A percentile compares a stretch with the other conserved stretches of the same genome.
These are phyloP conservation scores for Leptographium radiaticola DNA, from an alignment of 2,329 filamentous ascomycete species.

Conservation along the genomic window DNA sequence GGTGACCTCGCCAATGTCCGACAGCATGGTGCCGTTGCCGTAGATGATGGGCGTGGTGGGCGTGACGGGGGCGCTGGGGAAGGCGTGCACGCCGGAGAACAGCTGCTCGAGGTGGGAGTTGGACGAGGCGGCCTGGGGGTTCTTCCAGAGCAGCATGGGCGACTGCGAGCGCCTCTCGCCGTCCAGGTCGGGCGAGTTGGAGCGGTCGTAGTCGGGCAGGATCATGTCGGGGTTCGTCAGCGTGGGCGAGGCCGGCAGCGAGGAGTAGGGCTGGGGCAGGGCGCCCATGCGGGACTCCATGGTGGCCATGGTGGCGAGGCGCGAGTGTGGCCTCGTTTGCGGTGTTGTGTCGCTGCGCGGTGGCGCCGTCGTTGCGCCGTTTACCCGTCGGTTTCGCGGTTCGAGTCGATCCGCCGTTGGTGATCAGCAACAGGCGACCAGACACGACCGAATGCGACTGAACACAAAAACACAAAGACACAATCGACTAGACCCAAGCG, in stretches of 20 bases:
- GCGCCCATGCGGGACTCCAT: conserved; percentile 15
- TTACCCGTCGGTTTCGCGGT: no score
- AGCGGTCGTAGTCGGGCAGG: conserved; percentile 34
- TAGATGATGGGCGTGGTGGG: conserved; percentile 54
- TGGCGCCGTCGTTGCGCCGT: no score
- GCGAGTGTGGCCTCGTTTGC: not conserved
- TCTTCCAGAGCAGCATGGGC: conserved; percentile 39
- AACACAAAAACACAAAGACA: no score
- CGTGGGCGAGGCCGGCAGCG: conserved; percentile 62
- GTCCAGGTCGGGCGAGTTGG: not conserved
- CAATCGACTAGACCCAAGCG: no score
- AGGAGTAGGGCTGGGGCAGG: conserved; percentile 25
- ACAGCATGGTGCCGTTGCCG: conserved; percentile 56
- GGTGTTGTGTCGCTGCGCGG: not conserved
- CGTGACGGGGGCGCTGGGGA: conserved; percentile 30
- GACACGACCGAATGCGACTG: no score
- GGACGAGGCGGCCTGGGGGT: conserved; percentile 22
- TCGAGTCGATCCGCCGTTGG: no score
- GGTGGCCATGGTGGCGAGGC: conserved; percentile 6
- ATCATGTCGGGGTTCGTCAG: conserved; percentile 94
- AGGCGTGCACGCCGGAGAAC: conserved; percentile 25
- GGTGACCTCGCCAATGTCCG: conserved; percentile 47
- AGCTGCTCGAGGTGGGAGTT: conserved; percentile 27
- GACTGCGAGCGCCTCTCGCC: conserved; percentile 30
- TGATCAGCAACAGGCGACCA: no score